phyloP scores from a whole-genome alignment of 2,329 filamentous ascomycete genomes.

The Verticillium nonalfalfae region DNA sequence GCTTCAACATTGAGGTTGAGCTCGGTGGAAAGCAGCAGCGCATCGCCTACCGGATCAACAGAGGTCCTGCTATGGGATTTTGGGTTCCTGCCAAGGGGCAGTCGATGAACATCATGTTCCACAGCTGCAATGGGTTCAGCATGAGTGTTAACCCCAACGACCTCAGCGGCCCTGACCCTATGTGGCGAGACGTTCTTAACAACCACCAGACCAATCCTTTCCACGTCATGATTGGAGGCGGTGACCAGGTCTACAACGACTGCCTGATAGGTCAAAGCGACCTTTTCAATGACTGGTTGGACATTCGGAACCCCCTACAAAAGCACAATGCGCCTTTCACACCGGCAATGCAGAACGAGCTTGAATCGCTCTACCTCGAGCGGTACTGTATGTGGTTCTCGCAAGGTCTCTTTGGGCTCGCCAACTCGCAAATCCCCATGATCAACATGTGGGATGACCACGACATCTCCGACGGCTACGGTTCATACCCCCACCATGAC shows the following conservation, averaged over 20 bases:
- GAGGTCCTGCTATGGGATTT: conserved; percentile 80
- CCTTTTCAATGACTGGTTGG: conserved; percentile 78
- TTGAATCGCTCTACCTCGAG: conserved; percentile 83
- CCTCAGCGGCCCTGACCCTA: conserved; percentile 86
- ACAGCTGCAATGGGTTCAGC: conserved; percentile 96
- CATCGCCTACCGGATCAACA: conserved; percentile 93
- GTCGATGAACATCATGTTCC: conserved; percentile 98
- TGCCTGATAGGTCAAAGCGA: conserved; percentile 67
- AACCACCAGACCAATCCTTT: conserved; percentile 87
- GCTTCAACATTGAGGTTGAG: conserved; percentile 92
- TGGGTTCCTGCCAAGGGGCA: conserved; percentile 85
- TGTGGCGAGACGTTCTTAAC: conserved; percentile 96
- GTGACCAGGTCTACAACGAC: conserved; percentile 97
- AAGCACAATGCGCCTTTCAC: conserved; percentile 78
- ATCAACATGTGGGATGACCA: conserved; percentile 98
- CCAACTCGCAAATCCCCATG: conserved; percentile 93
- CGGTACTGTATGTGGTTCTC: conserved; percentile 95
- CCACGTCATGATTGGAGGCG: conserved; percentile 96
- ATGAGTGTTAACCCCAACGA: conserved; percentile 68
- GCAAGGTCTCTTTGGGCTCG: conserved; percentile 87
- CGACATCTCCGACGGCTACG: conserved; percentile 85
- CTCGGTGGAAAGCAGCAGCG: conserved; percentile 71
- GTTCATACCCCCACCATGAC: conserved; percentile 86
- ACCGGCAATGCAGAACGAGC: conserved; percentile 74
- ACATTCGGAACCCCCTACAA: conserved; percentile 69